phyloP scores from a whole-genome alignment of 441 rosid genomes.

The Hura crepitans region DNA sequence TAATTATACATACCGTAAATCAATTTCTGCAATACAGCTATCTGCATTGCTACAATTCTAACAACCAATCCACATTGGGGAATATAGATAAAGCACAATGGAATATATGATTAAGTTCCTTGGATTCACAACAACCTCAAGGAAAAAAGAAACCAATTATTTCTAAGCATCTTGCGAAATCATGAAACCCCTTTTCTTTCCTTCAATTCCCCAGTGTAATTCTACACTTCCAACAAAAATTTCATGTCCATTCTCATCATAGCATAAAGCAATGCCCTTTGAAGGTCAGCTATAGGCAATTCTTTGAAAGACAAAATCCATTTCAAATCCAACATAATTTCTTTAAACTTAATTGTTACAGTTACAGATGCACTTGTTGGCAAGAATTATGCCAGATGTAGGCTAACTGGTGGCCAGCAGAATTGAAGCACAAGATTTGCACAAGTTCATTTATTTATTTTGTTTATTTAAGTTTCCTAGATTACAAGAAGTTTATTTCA shows the following conservation, averaged over 20 bases:
- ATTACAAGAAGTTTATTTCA: no score
- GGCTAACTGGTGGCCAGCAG: no score
- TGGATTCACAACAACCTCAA: not conserved
- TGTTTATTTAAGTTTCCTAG: no score
- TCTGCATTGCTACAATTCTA: not conserved
- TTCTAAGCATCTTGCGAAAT: conserved; percentile 1
- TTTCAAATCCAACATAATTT: conserved; percentile 7
- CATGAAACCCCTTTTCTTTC: not conserved
- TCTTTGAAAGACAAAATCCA: conserved; percentile 5
- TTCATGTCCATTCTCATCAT: not conserved
- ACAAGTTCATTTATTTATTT: no score
- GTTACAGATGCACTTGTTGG: no score
- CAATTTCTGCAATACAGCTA: not conserved
- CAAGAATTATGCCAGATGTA: no score
- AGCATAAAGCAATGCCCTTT: not conserved
- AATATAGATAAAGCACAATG: not conserved
- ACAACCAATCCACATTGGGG: conserved; percentile 8
- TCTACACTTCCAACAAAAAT: not conserved
- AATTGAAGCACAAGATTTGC: no score
- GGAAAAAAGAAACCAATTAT: not conserved
- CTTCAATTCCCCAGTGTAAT: not conserved
- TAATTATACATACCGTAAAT: not conserved
- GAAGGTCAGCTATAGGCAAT: not conserved
- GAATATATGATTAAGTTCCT: not conserved
- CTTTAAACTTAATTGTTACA: not conserved